These are phyloP conservation scores for Solanum neorickii DNA, from an alignment of 257 asterid species.

Conservation along the genomic window DNA sequence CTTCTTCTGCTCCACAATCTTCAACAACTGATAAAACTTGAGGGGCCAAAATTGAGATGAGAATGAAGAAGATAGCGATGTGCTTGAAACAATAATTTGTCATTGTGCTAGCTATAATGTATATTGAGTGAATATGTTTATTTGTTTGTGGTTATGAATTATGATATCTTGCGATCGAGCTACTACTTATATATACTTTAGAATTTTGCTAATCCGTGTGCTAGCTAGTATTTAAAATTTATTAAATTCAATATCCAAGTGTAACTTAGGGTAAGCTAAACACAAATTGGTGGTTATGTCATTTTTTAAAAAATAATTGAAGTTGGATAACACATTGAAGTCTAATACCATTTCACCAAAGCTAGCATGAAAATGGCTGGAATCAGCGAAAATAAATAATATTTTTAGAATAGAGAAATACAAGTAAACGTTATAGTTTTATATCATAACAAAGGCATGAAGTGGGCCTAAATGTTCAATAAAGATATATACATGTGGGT, in stretches of 20 bases:
- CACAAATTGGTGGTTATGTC: neutral
- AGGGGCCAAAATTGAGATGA: neutral
- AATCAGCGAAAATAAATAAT: too few relatives aligned
- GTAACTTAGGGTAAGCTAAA: neutral
- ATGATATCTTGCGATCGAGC: neutral
- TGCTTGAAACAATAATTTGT: neutral
- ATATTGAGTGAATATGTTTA: too few relatives aligned
- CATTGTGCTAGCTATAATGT: neutral
- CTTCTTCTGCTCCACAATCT: constrained; percentile 1
- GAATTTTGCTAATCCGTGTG: neutral
- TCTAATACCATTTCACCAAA: neutral
- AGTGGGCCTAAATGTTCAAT: neutral
- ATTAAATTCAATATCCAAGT: neutral
- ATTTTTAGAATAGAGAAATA: too few relatives aligned
- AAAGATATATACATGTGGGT: neutral
- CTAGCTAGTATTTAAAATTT: neutral
- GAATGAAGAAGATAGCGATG: neutral
- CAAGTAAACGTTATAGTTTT: neutral
- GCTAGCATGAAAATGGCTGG: neutral
- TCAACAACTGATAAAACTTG: neutral
- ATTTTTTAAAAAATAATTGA: neutral
- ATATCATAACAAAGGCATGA: neutral
- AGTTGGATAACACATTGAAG: neutral
- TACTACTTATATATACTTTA: neutral
- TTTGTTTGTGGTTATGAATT: neutral